These are phyloP conservation scores for Pythium brassicae DNA, from an alignment of 352 stramenopile species.

Conservation along the genomic window DNA sequence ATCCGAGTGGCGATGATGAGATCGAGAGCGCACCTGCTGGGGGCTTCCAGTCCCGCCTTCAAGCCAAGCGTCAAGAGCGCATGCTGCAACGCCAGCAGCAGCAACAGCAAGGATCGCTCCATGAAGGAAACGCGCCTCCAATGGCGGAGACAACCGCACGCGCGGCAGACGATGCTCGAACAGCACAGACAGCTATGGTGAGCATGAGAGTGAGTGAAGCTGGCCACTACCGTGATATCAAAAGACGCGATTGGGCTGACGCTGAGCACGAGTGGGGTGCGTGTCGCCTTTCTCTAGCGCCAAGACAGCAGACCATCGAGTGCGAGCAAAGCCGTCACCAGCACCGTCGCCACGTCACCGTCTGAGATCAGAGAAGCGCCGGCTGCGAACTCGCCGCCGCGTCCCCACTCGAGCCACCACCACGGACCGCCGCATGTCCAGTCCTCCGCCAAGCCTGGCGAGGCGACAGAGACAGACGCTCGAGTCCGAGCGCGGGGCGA, in stretches of 20 bases:
- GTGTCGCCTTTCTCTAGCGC: neutral
- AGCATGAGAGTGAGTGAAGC: neutral
- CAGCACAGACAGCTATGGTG: neutral
- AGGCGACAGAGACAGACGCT: constrained; percentile 6
- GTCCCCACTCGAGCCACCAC: neutral
- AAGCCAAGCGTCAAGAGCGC: constrained; percentile 59
- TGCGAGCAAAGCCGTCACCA: constrained; percentile 1
- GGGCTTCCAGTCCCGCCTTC: constrained; percentile 45
- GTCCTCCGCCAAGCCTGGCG: neutral
- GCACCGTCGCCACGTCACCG: neutral
- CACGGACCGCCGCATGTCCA: neutral
- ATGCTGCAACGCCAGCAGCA: constrained; percentile 20
- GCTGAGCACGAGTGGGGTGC: too few relatives aligned
- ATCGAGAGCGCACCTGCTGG: neutral
- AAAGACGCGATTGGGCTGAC: neutral
- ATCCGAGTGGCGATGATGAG: neutral
- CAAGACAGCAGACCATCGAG: neutral
- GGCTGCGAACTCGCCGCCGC: neutral
- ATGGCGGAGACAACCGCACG: neutral
- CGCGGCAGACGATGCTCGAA: neutral
- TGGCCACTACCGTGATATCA: too few relatives aligned
- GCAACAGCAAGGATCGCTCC: neutral
- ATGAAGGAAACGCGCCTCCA: neutral
- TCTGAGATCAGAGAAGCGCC: neutral
- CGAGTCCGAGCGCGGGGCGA: constrained; percentile 47